phyloP scores from a whole-genome alignment of 306 rosid species.

The Aeschynomene evenia region DNA sequence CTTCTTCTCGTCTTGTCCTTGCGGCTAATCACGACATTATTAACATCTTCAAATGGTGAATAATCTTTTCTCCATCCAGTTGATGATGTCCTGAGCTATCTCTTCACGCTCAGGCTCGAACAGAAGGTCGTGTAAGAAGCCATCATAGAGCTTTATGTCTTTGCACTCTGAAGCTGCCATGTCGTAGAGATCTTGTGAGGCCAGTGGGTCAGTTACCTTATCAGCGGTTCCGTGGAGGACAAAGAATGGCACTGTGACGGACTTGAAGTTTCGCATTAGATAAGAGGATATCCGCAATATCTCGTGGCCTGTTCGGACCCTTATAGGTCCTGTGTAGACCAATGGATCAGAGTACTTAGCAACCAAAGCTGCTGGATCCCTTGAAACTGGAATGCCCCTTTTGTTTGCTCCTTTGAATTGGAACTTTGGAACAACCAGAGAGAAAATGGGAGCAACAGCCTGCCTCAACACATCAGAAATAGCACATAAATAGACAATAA shows the following conservation, averaged over 20 bases:
- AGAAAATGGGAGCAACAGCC: constrained; percentile 91
- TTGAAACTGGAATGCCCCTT: constrained; percentile 95
- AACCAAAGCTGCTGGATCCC: constrained; percentile 89
- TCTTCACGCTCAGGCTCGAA: constrained; percentile 95
- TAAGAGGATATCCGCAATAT: constrained; percentile 78
- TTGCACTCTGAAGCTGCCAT: constrained; percentile 77
- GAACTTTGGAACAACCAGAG: constrained; percentile 78
- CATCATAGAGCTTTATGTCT: constrained; percentile 92
- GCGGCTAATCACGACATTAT: neutral
- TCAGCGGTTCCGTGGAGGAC: constrained; percentile 98
- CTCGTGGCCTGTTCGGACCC: constrained; percentile 97
- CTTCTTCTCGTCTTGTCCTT: neutral
- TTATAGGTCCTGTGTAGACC: constrained; percentile 94
- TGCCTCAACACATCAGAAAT: constrained; percentile 32
- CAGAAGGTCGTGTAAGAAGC: constrained; percentile 88
- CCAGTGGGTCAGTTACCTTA: constrained; percentile 90
- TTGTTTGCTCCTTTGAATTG: constrained; percentile 98
- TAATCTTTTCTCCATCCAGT: constrained; percentile 82
- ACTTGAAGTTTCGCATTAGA: constrained; percentile 63
- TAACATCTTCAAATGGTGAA: constrained; percentile 26
- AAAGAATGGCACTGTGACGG: constrained; percentile 86
- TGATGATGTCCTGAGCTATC: constrained; percentile 75
- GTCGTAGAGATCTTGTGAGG: constrained; percentile 78
- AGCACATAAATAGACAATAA: neutral
- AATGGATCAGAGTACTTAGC: constrained; percentile 95